A percentile compares a stretch with the other conserved stretches of the same genome.
phyloP scores from a whole-genome alignment of 2,329 filamentous ascomycete species.

The Blastomyces parvus region DNA sequence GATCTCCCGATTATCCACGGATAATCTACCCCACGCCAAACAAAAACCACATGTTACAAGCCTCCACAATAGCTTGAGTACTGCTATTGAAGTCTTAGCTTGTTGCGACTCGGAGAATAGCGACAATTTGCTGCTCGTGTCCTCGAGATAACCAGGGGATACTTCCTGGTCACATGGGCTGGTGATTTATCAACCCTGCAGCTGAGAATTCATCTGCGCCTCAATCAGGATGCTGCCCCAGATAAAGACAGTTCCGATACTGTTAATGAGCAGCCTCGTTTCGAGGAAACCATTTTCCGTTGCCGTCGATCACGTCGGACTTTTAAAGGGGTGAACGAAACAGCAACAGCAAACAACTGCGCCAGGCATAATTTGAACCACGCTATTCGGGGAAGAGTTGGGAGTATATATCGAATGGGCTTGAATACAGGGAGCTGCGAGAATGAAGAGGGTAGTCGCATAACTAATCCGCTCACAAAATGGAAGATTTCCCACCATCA shows the following conservation, averaged over 20 bases:
- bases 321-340: not conserved
- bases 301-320: not conserved
- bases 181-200: not conserved
- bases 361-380: not conserved
- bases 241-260: not conserved
- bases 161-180: not conserved
- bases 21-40: not conserved
- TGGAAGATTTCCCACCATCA: constrained; percentile 50
- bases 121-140: not conserved
- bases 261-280: too few relatives aligned
- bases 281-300: too few relatives aligned
- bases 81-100: not conserved
- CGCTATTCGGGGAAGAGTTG: not conserved
- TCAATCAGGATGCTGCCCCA: constrained; percentile 1
- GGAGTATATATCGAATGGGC: not conserved
- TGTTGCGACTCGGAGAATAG: not conserved
- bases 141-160: not conserved
- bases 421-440: not conserved
- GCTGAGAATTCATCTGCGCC: not conserved
- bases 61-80: not conserved
- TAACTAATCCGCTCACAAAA: not conserved
- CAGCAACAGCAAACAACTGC: not conserved
- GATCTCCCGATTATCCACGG: not conserved
- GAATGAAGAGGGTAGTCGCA: not conserved
- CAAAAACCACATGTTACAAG: not conserved